Percentiles rank a stretch among this genome's conserved stretches.
Evolutionary conservation across 2,329 filamentous ascomycete genomes (phyloP).

Genomic region (Pyricularia sp.): DNA sequence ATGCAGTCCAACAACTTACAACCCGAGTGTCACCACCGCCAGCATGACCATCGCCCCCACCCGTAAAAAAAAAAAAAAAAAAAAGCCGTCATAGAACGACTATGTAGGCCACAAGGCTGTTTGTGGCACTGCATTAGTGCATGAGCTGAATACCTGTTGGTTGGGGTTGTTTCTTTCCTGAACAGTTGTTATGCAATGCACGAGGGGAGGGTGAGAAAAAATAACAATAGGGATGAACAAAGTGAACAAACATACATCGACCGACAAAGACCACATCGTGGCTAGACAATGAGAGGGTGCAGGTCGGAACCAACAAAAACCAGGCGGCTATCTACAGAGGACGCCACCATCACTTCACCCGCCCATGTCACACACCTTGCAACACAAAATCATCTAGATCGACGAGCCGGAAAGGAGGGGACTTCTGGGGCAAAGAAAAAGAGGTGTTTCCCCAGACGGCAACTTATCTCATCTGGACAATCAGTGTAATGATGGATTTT

Average conservation of each 20-base stretch:
- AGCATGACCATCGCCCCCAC: neutral
- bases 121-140: neutral
- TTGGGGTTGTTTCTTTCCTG: neutral
- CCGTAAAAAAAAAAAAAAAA: neutral
- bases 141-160: neutral
- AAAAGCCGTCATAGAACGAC: neutral
- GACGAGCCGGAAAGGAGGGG: neutral
- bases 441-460: conserved; percentile 6
- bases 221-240: neutral
- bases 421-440: neutral
- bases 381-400: neutral
- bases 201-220: neutral
- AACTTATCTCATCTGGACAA: conserved; percentile 12
- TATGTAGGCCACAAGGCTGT: neutral
- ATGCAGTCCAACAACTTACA: neutral
- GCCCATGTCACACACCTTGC: neutral
- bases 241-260: neutral
- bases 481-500: neutral
- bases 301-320: neutral
- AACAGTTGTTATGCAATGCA: neutral
- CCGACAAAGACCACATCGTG: neutral
- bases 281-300: neutral
- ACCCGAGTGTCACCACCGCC: neutral
- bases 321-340: too few relatives aligned
- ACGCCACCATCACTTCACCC: neutral